Evolutionary conservation across 163 green algal genomes (phyloP), one percentile per base, ranked within the genome.

Genomic region (Chloromonas sp.): DNA sequence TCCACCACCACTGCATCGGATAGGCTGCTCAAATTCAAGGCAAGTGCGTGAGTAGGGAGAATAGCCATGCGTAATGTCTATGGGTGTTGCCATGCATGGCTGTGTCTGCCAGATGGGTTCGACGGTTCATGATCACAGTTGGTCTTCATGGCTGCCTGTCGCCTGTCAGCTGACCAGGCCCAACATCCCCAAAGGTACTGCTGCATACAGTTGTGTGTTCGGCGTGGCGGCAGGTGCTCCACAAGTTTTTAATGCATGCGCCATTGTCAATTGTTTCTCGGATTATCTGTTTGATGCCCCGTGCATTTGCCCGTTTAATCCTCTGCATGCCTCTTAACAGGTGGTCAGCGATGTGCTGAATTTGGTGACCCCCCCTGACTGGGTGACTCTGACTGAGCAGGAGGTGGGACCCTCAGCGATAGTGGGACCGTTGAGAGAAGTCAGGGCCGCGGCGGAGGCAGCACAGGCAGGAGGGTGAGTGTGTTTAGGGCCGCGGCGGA

Each of bases 331-430:
- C 36, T 36, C 36, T 36, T 36, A 36, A 58, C 66, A 84, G 81
- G 81, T 84, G 81, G 94, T 95, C 81, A 92, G 92, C 85, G 92
- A 96, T 84, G 89, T 91, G 1, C 82, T 95, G 14, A 89, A 88
- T 79, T 82, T 93, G 1, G 90, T 94, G 5, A 89, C 81, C 2
- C 91, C 92, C n/a, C 81, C 59, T n/a, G 89, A 94, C 3, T 91
- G 91, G 89, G 70, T 89, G 79, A 60, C 86, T 1, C 0, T 77
- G 14, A 84, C 85, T 11, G 76, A 87, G 61, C n/a, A 61, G 70
- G 71, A 71, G 81, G 14, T 36, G 58, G 60, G 70, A 70, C 60
- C 60, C 70, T 36, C 15, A 59, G 61, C 77, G 13, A 0, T 84
- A n/a, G 57, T 62, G 36, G 61, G 58, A 0, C 11, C 61, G 15